phyloP scores from a whole-genome alignment of 345 rosid genomes.

The Bruguiera gymnorhiza region DNA sequence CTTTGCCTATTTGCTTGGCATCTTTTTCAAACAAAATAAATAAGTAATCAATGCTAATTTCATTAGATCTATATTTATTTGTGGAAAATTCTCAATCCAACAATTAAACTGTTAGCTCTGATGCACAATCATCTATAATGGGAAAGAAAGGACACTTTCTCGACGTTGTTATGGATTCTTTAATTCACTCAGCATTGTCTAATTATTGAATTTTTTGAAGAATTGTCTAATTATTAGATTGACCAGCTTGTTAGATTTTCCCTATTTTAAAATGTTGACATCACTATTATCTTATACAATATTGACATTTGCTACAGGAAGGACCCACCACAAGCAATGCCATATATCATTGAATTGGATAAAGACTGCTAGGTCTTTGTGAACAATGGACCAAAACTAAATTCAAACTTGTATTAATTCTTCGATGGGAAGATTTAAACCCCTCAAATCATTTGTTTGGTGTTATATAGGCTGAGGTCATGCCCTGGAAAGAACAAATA shows the following conservation, averaged over 20 bases:
- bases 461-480: constrained; percentile 1
- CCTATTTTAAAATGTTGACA: background rate
- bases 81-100: too few relatives aligned
- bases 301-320: background rate
- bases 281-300: background rate
- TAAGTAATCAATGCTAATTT: too few relatives aligned
- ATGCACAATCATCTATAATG: background rate
- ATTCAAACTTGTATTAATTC: constrained; percentile 2
- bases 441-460: background rate
- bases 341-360: background rate
- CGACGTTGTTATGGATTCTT: background rate
- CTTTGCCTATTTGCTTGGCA: too few relatives aligned
- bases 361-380: too few relatives aligned
- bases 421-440: background rate
- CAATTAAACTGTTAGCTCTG: background rate
- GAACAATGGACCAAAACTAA: background rate
- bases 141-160: background rate
- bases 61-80: too few relatives aligned
- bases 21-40: too few relatives aligned
- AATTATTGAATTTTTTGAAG: background rate
- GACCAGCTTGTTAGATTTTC: background rate
- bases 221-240: constrained; percentile 9
- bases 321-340: background rate
- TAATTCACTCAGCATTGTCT: background rate
- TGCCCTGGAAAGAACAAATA: background rate